phyloP scores from a whole-genome alignment of 305 asterid genomes.

The Salvia sclarea region DNA sequence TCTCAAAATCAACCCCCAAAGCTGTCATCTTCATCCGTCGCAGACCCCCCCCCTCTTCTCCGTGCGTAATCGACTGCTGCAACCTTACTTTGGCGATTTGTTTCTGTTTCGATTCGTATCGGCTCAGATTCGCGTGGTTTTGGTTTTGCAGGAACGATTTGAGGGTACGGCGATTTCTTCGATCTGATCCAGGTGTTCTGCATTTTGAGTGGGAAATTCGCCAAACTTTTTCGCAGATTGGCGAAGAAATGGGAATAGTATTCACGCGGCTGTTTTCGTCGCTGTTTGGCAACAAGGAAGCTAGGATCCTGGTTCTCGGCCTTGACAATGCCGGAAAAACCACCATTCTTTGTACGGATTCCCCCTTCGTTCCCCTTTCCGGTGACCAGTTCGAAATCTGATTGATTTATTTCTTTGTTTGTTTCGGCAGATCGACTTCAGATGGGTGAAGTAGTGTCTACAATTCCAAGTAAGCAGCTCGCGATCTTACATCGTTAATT shows the following conservation, averaged over 20 bases:
- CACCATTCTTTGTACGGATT: slow-evolving; percentile 78
- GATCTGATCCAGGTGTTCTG: slow-evolving; percentile 42
- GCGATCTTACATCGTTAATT: neutral
- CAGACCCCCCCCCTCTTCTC: slow-evolving; percentile 30
- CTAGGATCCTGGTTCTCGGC: slow-evolving; percentile 94
- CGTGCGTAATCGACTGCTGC: slow-evolving; percentile 22
- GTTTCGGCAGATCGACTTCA: slow-evolving; percentile 85
- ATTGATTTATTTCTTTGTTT: neutral
- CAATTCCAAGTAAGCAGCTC: slow-evolving; percentile 77
- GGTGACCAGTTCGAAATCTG: neutral
- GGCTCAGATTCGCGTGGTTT: slow-evolving; percentile 4
- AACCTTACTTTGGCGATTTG: neutral
- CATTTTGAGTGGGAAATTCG: slow-evolving; percentile 18
- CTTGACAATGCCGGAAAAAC: slow-evolving; percentile 99
- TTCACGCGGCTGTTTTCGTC: slow-evolving; percentile 88
- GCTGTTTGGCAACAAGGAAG: slow-evolving; percentile 88
- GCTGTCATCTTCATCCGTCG: slow-evolving; percentile 8
- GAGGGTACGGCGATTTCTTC: slow-evolving; percentile 34
- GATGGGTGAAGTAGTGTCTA: slow-evolving; percentile 98
- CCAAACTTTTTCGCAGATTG: slow-evolving; percentile 10
- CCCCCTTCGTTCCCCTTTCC: neutral
- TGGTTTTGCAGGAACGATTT: slow-evolving; percentile 31
- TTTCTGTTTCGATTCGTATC: neutral
- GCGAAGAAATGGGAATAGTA: slow-evolving; percentile 70
- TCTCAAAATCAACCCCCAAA: slow-evolving; percentile 13